These are phyloP conservation scores for Trichoderma reesei DNA, from an alignment of 495 filamentous ascomycete species.

Conservation along the genomic window DNA sequence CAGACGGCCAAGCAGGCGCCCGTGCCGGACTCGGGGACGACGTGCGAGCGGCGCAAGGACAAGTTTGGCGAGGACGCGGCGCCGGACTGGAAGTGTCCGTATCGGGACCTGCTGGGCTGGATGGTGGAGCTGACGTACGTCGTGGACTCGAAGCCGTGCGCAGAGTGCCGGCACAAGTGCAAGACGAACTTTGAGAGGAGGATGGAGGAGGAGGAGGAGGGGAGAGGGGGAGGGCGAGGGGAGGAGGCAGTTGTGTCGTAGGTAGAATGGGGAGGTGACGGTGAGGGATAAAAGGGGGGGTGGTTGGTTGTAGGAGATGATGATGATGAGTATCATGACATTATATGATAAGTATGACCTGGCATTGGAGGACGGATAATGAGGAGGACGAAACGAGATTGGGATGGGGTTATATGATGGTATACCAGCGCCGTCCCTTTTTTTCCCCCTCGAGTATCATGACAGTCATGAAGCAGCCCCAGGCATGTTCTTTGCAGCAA, in stretches of 20 bases:
- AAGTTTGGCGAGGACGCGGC: neutral
- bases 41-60: neutral
- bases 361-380: no score
- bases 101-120: neutral
- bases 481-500: no score
- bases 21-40: neutral
- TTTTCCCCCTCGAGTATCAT: no score
- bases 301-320: no score
- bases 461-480: no score
- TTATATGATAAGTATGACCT: no score
- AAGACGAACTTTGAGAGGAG: neutral
- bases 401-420: neutral
- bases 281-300: no score
- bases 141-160: neutral
- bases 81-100: neutral
- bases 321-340: no score
- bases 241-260: neutral
- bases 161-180: neutral
- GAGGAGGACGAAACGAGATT: neutral
- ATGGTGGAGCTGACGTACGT: neutral
- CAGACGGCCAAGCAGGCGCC: neutral
- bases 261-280: no score
- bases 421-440: no score
- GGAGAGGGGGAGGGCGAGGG: neutral
- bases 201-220: neutral